Evolutionary conservation across 2,329 filamentous ascomycete genomes (phyloP), one percentile per base, ranked within the genome.

Genomic region (Microcyclospora pomicola): DNA sequence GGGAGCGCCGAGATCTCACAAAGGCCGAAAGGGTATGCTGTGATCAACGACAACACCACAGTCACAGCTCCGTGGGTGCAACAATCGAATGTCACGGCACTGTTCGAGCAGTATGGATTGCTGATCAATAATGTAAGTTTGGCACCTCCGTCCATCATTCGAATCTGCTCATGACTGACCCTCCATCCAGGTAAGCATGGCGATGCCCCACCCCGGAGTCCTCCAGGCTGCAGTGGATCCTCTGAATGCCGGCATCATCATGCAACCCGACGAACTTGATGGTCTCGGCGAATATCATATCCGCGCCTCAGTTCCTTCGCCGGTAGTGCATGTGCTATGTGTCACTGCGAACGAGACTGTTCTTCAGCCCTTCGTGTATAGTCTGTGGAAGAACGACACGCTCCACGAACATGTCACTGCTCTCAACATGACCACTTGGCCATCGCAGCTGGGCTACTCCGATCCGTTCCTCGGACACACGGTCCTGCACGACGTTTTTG

Each of bases 191-290:
- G 19, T 24, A 24, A 24, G 19, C 19, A 66, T 87, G 46, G 80
- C 81, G 0, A 79, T 87, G 70, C 83, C 83, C 0, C 83, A 91
- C 49, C 66, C 76, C 0, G 75, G 78, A 0, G 68, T 91, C 0
- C 75, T 80, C 27, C 59, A 65, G 10, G 82, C 82, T 1, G 76
- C 79, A 0, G 70, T 65, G 7, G 65, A 79, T 46, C 59, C 66
- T 0, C 54, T 60, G 7, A 88, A 88, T 49, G 55, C 61, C 0
- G 19, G 19, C 7, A 24, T 24, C 19, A 82, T 91, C 24, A 58
- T 82, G 7, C 82, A 88, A 48, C 82, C 83, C 0, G 64, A 68
- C 6, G 64, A 69, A 15, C 53, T 69, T 2, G 61, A 66, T 36
- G 80, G 80, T 0, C 67, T 82, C 7, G 82, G 81, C 9, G 72